Evolutionary conservation across 257 asterid species (phyloP), one percentile per base, ranked within the genome.

Genomic region (Capsicum chinense): DNA sequence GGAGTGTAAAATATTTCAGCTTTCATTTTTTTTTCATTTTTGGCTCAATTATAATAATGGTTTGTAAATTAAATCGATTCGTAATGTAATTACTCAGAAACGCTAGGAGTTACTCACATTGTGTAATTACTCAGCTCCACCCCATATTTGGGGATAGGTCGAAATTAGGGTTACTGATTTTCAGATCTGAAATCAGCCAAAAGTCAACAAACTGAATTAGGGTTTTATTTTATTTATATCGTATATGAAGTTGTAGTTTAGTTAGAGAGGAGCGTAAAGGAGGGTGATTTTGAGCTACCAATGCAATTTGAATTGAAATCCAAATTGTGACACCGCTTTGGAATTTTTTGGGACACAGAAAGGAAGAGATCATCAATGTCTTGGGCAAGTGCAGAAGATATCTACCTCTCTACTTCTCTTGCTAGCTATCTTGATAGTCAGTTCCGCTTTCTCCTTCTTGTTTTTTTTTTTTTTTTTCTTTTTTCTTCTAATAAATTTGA

Each of bases 391-490:
- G 96, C 98, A 69, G 99, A 97, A 89, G 98, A 95, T 90, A 91
- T 93, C 83, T 90, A 90, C 89, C 97, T 93, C 59, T 97, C 99
- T 14, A 97, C 99, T 79, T 95, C 99, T 88, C 98, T 97, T 85
- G 99, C 98, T 44, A 95, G 97, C 89, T 97, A 97, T 88, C 99
- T 95, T 81, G 99, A 97, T 89, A 97, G 99, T 97, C 88, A 88
- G 97, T 79, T 79, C 66, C 66, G 26, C 84, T 54, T 85, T 44
- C 56, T 17, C 12, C 3, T 76, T 11, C 48, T 52, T 13, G 47
- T 52, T 63, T 82, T 26, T 42, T 76, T n/a, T 37, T 21, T 63
- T 37, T 64, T 84, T 79, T 7, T 60, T 9, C 6, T 42, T 60
- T 10, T 83, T 13, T 42, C 37, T 13, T 42, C n/a, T 62, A 7